A percentile compares a stretch with the other conserved stretches of the same genome.
Conservation (phyloP, 371 early-diverging fungal species). For the Dichotomocladium elegans region DNA sequence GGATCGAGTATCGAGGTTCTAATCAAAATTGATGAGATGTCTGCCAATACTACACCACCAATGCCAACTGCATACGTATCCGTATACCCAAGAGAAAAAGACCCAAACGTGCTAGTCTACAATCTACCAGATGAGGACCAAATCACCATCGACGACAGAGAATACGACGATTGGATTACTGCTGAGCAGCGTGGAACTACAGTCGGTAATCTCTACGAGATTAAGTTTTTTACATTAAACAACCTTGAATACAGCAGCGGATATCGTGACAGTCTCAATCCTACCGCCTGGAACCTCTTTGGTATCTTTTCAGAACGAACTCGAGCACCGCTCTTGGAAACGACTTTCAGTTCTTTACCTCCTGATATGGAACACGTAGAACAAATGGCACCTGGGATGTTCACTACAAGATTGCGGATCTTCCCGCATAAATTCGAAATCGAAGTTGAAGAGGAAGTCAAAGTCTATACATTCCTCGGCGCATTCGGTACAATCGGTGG, state of each 20-base stretch:
- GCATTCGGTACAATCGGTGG: conserved; percentile 36
- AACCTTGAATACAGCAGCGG: conserved; percentile 1
- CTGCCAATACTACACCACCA: conserved; percentile 5
- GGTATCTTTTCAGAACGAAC: no score
- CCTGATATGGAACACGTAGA: conserved; percentile 1
- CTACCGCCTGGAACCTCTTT: no score
- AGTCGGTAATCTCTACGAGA: conserved; percentile 23
- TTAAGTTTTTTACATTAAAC: conserved; percentile 7
- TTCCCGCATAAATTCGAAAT: conserved; percentile 11
- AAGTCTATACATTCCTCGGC: conserved; percentile 26
- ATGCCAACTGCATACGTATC: conserved; percentile 18
- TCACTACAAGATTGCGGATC: no score
- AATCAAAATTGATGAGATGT: no score
- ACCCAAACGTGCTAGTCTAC: conserved; percentile 27
- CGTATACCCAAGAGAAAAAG: conserved; percentile 19
- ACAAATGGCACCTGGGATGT: conserved; percentile 16
- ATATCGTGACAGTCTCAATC: no score
- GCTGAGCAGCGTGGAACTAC: conserved; percentile 20
- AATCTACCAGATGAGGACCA: no score
- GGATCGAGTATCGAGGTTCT: conserved; percentile 9
- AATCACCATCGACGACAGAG: background rate
- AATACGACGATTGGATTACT: conserved; percentile 18
- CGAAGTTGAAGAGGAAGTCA: conserved; percentile 17
- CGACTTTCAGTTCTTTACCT: conserved; percentile 3
- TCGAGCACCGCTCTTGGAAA: conserved; percentile 19